Evolutionary conservation across 169 alveolate genomes (phyloP).

Genomic region (Sarcocystis neurona): DNA sequence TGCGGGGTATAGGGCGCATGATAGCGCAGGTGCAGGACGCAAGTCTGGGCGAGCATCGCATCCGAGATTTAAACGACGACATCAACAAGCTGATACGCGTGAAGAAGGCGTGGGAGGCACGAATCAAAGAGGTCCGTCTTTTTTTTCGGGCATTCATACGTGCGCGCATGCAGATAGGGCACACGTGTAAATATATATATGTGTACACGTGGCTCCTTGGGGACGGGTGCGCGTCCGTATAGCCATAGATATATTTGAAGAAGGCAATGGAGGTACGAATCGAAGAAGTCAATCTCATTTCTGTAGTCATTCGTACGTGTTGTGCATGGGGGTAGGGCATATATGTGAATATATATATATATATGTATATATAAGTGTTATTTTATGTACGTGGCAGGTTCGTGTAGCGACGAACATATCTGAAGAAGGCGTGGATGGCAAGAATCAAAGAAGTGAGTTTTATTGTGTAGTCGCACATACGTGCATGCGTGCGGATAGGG

Average conservation of each 20-base stretch:
- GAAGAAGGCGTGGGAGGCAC: constrained; percentile 87
- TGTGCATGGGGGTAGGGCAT: neutral
- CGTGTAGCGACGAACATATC: too few relatives aligned
- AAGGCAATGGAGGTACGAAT: constrained; percentile 88
- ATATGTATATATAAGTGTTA: too few relatives aligned
- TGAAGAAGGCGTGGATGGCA: too few relatives aligned
- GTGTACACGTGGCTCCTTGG: too few relatives aligned
- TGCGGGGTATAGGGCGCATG: constrained; percentile 79
- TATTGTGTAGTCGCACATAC: too few relatives aligned
- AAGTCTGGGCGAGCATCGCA: constrained; percentile 85
- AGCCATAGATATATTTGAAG: constrained; percentile 85
- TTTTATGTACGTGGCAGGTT: too few relatives aligned
- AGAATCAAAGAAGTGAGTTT: too few relatives aligned
- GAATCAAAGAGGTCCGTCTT: constrained; percentile 88
- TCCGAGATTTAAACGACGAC: constrained; percentile 90
- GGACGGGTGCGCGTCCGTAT: too few relatives aligned
- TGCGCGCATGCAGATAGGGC: too few relatives aligned
- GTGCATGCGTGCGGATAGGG: too few relatives aligned
- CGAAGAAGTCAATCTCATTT: constrained; percentile 87
- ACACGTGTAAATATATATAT: too few relatives aligned
- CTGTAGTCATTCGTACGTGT: neutral
- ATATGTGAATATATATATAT: neutral
- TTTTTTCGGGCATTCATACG: constrained; percentile 78
- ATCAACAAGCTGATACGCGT: constrained; percentile 87
- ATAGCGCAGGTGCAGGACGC: constrained; percentile 87